These are phyloP conservation scores for Hibiscus mutabilis DNA, from an alignment of 345 rosid genomes.

Conservation along the genomic window DNA sequence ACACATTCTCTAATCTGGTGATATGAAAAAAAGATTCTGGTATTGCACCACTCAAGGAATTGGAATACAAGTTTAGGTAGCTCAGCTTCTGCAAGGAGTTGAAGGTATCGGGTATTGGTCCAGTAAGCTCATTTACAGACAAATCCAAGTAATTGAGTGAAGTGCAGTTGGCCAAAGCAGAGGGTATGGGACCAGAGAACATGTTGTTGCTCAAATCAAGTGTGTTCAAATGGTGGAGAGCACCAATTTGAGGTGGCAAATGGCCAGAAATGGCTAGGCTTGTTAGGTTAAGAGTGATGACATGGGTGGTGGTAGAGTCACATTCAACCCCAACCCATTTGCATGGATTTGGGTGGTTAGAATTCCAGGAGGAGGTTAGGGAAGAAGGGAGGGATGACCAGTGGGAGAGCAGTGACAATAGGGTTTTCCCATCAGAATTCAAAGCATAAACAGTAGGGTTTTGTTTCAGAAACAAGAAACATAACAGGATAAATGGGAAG, in stretches of 20 bases:
- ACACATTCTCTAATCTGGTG: conserved; percentile 24
- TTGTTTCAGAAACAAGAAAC: neutral
- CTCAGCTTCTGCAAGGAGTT: conserved; percentile 30
- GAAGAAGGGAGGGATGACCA: conserved; percentile 1
- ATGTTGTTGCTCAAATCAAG: conserved; percentile 49
- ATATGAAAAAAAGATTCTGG: conserved; percentile 50
- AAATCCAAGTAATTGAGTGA: conserved; percentile 45
- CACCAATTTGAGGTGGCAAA: conserved; percentile 47
- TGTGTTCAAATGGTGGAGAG: conserved; percentile 28
- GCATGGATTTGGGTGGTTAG: conserved; percentile 1
- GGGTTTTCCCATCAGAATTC: conserved; percentile 1
- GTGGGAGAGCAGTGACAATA: neutral
- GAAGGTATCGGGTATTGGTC: conserved; percentile 39
- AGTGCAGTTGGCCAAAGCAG: conserved; percentile 44
- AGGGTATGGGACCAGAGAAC: conserved; percentile 48
- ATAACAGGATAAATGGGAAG: neutral
- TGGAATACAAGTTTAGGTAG: conserved; percentile 30
- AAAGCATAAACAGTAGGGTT: neutral
- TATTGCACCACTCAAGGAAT: conserved; percentile 48
- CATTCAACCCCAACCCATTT: neutral
- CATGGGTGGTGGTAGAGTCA: conserved; percentile 2
- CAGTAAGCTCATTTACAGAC: conserved; percentile 46
- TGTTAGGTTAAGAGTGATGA: conserved; percentile 41
- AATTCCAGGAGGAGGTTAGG: conserved; percentile 6
- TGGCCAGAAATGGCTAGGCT: conserved; percentile 43